These are phyloP conservation scores for Kokia cookei DNA, from an alignment of 441 rosid genomes.

Conservation along the genomic window DNA sequence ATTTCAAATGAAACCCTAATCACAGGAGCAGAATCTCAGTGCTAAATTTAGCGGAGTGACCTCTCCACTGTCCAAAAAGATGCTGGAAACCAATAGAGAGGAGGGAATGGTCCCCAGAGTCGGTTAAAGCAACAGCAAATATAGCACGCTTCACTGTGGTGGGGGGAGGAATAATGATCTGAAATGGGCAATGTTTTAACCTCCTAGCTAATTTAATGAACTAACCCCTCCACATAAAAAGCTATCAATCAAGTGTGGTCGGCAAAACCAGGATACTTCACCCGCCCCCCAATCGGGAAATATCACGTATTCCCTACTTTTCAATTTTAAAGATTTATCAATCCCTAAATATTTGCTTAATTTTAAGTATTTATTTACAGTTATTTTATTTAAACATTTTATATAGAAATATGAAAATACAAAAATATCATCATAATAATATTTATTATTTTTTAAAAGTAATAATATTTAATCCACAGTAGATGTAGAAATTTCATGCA, in stretches of 20 bases:
- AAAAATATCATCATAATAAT: no score
- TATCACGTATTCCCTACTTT: not conserved
- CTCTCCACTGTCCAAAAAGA: not conserved
- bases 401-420: no score
- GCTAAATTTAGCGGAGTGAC: not conserved
- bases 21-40: not conserved
- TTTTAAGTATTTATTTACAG: no score
- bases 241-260: not conserved
- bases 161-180: not conserved
- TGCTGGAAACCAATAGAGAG: not conserved
- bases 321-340: no score
- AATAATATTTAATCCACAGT: no score
- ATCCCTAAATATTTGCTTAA: no score
- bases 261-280: not conserved
- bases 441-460: no score
- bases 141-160: constrained; percentile 16
- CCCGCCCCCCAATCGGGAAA: not conserved
- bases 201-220: not conserved
- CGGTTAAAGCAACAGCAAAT: constrained; percentile 1
- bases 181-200: not conserved
- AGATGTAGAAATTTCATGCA: no score
- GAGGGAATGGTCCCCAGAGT: not conserved
- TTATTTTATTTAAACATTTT: no score
- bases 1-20: not conserved
- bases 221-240: not conserved